A percentile compares a stretch with the other conserved stretches of the same genome.
Conservation (phyloP, 306 rosid species). For the Castanospermum australe region DNA sequence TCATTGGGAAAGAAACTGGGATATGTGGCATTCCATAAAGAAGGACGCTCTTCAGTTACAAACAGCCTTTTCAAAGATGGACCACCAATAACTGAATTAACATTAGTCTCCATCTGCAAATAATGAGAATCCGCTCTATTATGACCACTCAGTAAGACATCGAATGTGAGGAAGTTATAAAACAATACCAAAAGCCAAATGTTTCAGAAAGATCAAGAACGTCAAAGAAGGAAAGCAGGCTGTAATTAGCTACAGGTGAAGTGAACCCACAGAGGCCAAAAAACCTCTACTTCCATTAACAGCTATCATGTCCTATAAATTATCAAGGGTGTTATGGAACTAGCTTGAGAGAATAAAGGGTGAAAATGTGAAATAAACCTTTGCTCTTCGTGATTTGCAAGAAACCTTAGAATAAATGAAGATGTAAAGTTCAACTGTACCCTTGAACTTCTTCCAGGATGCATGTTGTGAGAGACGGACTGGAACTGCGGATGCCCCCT, state of each 20-base stretch:
- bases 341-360: constrained; percentile 10
- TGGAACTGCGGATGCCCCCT: constrained; percentile 56
- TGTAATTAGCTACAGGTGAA: background rate
- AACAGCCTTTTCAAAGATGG: constrained; percentile 61
- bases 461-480: constrained; percentile 42
- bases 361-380: background rate
- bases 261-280: constrained; percentile 6
- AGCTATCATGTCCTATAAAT: background rate
- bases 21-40: constrained; percentile 58
- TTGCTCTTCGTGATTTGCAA: background rate
- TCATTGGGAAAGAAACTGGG: constrained; percentile 63
- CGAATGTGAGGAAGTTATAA: constrained; percentile 1
- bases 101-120: constrained; percentile 67
- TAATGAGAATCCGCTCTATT: constrained; percentile 23
- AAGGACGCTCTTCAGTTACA: constrained; percentile 57
- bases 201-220: constrained; percentile 2
- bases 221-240: background rate
- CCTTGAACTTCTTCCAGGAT: constrained; percentile 56
- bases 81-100: constrained; percentile 44
- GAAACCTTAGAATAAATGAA: constrained; percentile 6
- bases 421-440: constrained; percentile 33
- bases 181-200: background rate
- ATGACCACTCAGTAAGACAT: background rate
- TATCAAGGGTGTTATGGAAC: constrained; percentile 10
- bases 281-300: background rate